Base-by-base conservation (phyloP, 208 protist genomes). In the Angomonas ambiguus region DNA sequence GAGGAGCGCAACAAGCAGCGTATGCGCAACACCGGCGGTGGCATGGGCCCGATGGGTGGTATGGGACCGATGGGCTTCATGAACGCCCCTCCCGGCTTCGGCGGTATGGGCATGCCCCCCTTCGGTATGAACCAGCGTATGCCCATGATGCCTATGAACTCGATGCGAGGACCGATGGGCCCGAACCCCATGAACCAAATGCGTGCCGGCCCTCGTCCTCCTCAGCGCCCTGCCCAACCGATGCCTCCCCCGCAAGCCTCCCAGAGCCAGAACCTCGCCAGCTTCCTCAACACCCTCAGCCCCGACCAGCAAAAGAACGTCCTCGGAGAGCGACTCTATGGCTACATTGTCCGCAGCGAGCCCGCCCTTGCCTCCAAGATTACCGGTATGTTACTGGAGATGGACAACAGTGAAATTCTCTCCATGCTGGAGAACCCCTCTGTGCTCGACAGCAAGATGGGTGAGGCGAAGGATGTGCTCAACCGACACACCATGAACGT, bases 331-430 rank as follows among this genome's bases (percentile, higher is more conserved):
- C 88, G 91, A 27, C 88, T 99, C 35, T 99, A 98, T 92, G 91
- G 82, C 77, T 89, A 98, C 74, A 98, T 99, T 72, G 84, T 95
- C 51, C 62, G 62, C 56, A 72, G 69, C 59, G 85, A 98, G 76
- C 85, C 86, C 0, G 78, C 88, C 31, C 75, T 93, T 16, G 96
- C 97, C 25, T 92, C 96, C 68, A 99, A 99, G 92, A 98, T 99
- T 83, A 99, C 98, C 42, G 98, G 98, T 80, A 99, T 99, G 98
- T 84, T 99, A 10, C 87, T 99, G 27, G 98, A 99, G 81, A 98
- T 99, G 87, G 95, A 99, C 70, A 96, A 93, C 77, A 65, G 70
- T 57, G 97, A 98, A 68, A 93, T 99, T 74, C 78, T 99, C 28
- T 79, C 92, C 72, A 93, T 99, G 66, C 84, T 99, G 57, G 97